Evolutionary conservation across 441 rosid species (phyloP), one percentile per base, ranked within the genome.

Genomic region (Pelargonium australe): DNA sequence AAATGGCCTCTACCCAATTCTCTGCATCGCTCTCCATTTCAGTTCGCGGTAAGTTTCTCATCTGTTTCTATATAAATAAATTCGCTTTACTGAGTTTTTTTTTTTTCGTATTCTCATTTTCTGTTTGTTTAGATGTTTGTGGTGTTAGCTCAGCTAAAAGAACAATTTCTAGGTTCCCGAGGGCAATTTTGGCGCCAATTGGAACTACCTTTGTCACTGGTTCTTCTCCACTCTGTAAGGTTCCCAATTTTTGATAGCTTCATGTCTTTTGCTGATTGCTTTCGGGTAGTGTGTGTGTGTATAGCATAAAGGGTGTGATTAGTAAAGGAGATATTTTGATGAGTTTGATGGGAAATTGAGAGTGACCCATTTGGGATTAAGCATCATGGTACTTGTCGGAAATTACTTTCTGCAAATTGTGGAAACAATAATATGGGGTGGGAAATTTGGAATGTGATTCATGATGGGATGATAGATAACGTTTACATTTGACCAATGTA

Each of bases 221-320:
- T 14, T 53, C 58, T 53, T 53, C 58, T 53, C 58, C 58, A 53
- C 17, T 53, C 7, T n/a, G 58, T 53, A 53, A 53, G 58, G 58
- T 53, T 16, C 17, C 16, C 19, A 12, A n/a, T 1, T 10, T 11
- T 11, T n/a, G 1, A 49, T 49, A 49, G 14, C 16, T 49, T 49
- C 57, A 34, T 34, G 40, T 34, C 40, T 34, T 34, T 34, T 49
- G 57, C 57, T 51, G 3, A 14, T 51, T 51, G 58, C 58, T 12
- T 34, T 51, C 13, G 17, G n/a, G 58, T 53, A 13, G 6, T 53
- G 58, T 16, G 58, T 14, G 2, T 11, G 57, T 51, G 57, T 51
- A 2, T 14, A 49, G n/a, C 14, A 5, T 53, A 53, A 53, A n/a
- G 16, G 20, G 19, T 14, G 7, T 34, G 40, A 34, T 34, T 34